A percentile compares a stretch with the other conserved stretches of the same genome.
phyloP scores from a whole-genome alignment of 2,329 filamentous ascomycete species.

The Diplodia corticola region DNA sequence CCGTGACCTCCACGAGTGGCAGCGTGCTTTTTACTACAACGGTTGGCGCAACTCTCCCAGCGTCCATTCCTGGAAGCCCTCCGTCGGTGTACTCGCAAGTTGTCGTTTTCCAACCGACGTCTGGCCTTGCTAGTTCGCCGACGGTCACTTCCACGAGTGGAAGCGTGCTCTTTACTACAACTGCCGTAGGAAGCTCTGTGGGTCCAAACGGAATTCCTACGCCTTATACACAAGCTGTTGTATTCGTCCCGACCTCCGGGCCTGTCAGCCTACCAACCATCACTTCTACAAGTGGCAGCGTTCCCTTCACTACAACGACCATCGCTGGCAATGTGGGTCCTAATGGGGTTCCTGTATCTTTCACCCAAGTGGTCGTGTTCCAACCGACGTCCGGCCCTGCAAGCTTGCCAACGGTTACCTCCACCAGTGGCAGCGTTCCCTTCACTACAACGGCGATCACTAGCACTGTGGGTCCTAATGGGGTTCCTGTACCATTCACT shows the following conservation, averaged over 20 bases:
- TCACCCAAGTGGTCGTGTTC: background rate
- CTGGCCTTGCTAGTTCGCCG: background rate
- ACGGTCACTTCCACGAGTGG: background rate
- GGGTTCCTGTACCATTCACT: background rate
- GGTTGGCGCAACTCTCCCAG: too few relatives aligned
- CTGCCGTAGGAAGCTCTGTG: background rate
- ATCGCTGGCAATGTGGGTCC: background rate
- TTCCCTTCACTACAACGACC: background rate
- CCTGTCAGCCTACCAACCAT: background rate
- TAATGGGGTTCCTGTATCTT: background rate
- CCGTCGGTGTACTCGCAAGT: background rate
- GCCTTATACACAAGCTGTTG: background rate
- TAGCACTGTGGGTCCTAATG: background rate
- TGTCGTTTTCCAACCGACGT: background rate
- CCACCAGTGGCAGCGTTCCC: background rate
- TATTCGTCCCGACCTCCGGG: background rate
- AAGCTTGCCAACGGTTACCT: background rate
- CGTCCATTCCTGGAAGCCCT: background rate
- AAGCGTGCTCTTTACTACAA: background rate
- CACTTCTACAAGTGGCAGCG: background rate
- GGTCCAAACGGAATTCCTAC: background rate
- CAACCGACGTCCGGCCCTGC: background rate
- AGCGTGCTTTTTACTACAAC: background rate
- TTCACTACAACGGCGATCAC: background rate
- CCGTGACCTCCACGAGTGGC: background rate